Evolutionary conservation across 2,329 filamentous ascomycete genomes (phyloP).

Genomic region (Bertia moriformis): DNA sequence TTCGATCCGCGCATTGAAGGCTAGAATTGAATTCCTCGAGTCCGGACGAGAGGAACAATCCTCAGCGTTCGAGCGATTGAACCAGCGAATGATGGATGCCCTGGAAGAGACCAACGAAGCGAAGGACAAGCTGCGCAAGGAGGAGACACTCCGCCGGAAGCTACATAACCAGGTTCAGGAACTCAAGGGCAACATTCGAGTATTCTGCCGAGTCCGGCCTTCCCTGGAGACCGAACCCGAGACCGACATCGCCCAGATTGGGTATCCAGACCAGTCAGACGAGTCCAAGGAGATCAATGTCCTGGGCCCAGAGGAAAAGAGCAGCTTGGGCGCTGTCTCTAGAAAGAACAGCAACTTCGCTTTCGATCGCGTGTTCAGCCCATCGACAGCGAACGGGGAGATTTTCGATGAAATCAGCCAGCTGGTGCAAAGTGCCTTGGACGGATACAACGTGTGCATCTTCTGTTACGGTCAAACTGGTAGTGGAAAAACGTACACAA

Average conservation of each 20-base stretch:
- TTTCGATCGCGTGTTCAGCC: slow-evolving; percentile 86
- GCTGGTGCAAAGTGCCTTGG: slow-evolving; percentile 85
- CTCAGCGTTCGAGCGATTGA: slow-evolving; percentile 68
- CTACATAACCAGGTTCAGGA: slow-evolving; percentile 97
- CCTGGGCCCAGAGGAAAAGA: slow-evolving; percentile 70
- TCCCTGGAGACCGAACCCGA: slow-evolving; percentile 38
- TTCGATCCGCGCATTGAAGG: slow-evolving; percentile 60
- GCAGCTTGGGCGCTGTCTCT: slow-evolving; percentile 57
- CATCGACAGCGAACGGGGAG: slow-evolving; percentile 62
- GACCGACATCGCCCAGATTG: slow-evolving; percentile 56
- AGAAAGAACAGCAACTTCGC: slow-evolving; percentile 74
- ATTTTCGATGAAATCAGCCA: slow-evolving; percentile 95
- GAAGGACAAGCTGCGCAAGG: slow-evolving; percentile 71
- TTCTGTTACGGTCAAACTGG: slow-evolving; percentile 98
- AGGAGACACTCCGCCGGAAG: slow-evolving; percentile 79
- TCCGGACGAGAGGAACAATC: slow-evolving; percentile 82
- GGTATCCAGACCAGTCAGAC: slow-evolving; percentile 62
- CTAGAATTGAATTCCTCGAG: slow-evolving; percentile 81
- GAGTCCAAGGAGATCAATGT: slow-evolving; percentile 80
- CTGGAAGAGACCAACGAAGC: slow-evolving; percentile 53
- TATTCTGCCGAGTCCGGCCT: slow-evolving; percentile 91
- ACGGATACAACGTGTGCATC: slow-evolving; percentile 97
- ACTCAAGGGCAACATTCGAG: slow-evolving; percentile 92
- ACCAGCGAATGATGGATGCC: slow-evolving; percentile 67
- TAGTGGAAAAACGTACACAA: slow-evolving; percentile 91